A percentile compares a stretch with the other conserved stretches of the same genome.
These are phyloP conservation scores for Vanrija humicola DNA, from an alignment of 1,284 basidiomycete genomes.

Conservation along the genomic window DNA sequence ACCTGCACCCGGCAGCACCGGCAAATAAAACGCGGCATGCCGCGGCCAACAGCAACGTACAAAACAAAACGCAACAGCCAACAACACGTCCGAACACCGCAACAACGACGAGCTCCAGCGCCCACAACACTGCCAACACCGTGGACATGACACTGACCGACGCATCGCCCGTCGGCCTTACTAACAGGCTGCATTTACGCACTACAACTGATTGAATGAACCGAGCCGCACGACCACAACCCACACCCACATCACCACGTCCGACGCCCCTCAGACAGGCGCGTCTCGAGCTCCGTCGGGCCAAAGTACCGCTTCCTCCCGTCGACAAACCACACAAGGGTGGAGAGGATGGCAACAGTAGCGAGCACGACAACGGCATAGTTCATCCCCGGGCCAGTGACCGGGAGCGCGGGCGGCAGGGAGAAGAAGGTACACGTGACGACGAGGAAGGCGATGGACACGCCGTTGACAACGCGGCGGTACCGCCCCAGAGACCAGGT, in stretches of 20 bases:
- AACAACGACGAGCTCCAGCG: too few relatives aligned
- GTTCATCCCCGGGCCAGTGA: conserved; percentile 49
- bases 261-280: not conserved
- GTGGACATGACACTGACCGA: too few relatives aligned
- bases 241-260: not conserved
- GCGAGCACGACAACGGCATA: conserved; percentile 47
- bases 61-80: too few relatives aligned
- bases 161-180: too few relatives aligned
- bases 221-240: not conserved
- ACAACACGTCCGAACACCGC: too few relatives aligned
- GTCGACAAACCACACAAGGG: conserved; percentile 43
- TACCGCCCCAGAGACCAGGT: conserved; percentile 39
- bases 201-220: too few relatives aligned
- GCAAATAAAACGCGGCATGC: too few relatives aligned
- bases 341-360: conserved; percentile 36
- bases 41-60: too few relatives aligned
- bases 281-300: conserved; percentile 41
- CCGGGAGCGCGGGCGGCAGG: conserved; percentile 51
- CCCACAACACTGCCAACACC: too few relatives aligned
- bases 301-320: conserved; percentile 47
- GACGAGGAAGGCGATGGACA: conserved; percentile 46
- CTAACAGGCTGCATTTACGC: too few relatives aligned
- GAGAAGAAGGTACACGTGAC: conserved; percentile 53
- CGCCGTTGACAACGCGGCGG: conserved; percentile 42
- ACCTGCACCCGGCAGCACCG: too few relatives aligned